Percentiles rank a stretch among this genome's conserved stretches.
Conservation (phyloP, 495 filamentous ascomycete species). For the Parathielavia appendiculata region DNA sequence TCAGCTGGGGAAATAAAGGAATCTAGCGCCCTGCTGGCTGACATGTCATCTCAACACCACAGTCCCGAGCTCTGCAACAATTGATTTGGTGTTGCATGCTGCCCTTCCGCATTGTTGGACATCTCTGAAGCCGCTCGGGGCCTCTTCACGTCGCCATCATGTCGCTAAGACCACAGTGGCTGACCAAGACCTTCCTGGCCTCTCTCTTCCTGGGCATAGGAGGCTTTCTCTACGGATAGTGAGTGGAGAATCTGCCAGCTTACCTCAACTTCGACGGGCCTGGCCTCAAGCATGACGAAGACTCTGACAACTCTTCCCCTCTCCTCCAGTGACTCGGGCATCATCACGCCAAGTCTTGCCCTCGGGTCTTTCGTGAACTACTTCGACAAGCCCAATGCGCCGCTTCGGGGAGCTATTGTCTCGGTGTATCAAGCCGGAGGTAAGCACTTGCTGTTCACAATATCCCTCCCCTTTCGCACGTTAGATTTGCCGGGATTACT, state of each 20-base stretch:
- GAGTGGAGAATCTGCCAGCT: constrained; percentile 1
- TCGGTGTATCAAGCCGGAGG: constrained; percentile 45
- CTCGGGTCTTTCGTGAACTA: constrained; percentile 40
- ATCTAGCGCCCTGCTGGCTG: background rate
- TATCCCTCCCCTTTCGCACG: no score
- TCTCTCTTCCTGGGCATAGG: constrained; percentile 34
- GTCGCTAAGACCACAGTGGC: constrained; percentile 6
- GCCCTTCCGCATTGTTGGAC: background rate
- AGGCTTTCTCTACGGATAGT: constrained; percentile 36
- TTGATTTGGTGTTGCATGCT: background rate
- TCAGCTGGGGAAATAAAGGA: background rate
- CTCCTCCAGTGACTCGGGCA: constrained; percentile 33
- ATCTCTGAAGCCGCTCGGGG: background rate
- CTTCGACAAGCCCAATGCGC: constrained; percentile 41
- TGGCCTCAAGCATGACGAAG: background rate
- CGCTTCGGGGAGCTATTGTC: constrained; percentile 46
- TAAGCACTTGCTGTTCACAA: background rate
- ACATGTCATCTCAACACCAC: background rate
- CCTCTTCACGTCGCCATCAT: background rate
- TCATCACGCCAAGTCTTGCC: constrained; percentile 43
- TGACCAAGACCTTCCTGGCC: constrained; percentile 33
- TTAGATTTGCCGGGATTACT: background rate
- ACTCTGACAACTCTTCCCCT: background rate
- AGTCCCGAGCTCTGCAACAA: no score
- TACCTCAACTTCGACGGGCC: no score